Evolutionary conservation across 352 stramenopile genomes (phyloP).

Genomic region (Phytophthora cryptogea): DNA sequence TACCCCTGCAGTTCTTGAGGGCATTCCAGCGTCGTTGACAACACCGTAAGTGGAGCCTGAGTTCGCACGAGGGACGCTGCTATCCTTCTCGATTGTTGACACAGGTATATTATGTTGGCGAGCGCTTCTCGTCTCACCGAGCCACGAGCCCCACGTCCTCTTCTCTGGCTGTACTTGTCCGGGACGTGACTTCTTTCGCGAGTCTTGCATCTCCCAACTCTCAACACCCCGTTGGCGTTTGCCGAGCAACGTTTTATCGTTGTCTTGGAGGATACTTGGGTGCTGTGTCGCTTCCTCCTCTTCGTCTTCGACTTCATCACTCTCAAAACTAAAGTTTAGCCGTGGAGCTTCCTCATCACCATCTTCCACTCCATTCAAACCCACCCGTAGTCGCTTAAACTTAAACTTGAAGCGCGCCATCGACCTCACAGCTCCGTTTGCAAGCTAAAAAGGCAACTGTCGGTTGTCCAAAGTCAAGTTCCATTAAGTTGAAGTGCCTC

Average conservation of each 20-base stretch:
- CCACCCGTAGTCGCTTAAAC: slow-evolving; percentile 15
- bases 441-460: background rate
- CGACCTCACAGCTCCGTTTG: background rate
- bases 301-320: slow-evolving; percentile 3
- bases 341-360: background rate
- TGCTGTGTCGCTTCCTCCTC: slow-evolving; percentile 1
- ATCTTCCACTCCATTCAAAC: background rate
- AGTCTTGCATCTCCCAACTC: slow-evolving; percentile 1
- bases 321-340: slow-evolving; percentile 15
- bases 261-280: background rate
- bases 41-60: too few relatives aligned
- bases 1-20: background rate
- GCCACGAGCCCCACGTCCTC: background rate
- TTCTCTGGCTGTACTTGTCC: background rate
- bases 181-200: slow-evolving; percentile 6
- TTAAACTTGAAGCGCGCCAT: slow-evolving; percentile 20
- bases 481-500: background rate
- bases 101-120: slow-evolving; percentile 1
- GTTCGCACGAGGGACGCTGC: background rate
- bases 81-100: background rate
- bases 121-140: background rate
- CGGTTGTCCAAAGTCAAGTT: background rate
- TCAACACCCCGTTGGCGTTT: slow-evolving; percentile 5
- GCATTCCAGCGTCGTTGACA: background rate
- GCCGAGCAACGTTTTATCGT: background rate